Conservation (phyloP, 1,284 basidiomycete species). For the Tilletia indica region DNA sequence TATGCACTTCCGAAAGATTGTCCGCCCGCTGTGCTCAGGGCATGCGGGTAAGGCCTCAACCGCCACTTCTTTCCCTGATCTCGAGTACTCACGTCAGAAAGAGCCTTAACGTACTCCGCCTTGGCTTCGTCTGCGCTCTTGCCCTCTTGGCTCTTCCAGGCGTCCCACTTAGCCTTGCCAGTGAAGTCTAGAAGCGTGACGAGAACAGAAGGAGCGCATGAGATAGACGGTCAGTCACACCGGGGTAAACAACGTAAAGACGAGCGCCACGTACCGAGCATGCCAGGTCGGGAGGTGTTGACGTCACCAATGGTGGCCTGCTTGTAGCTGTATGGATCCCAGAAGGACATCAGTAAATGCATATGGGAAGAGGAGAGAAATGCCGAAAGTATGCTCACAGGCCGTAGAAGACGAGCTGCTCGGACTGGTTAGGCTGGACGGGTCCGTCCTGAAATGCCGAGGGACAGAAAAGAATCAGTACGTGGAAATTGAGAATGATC, state of each 20-base stretch:
- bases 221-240: not conserved
- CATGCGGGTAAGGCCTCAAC: too few relatives aligned
- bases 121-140: slow-evolving; percentile 44
- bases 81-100: slow-evolving; percentile 32
- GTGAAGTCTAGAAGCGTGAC: slow-evolving; percentile 34
- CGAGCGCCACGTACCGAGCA: too few relatives aligned
- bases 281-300: slow-evolving; percentile 53
- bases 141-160: slow-evolving; percentile 43
- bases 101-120: slow-evolving; percentile 46
- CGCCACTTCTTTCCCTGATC: too few relatives aligned
- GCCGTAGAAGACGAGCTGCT: slow-evolving; percentile 54
- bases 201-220: not conserved
- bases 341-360: not conserved
- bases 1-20: not conserved
- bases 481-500: not conserved
- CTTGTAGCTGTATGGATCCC: slow-evolving; percentile 43
- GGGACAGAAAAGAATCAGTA: not conserved
- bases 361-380: not conserved
- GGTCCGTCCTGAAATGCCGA: slow-evolving; percentile 32
- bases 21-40: too few relatives aligned
- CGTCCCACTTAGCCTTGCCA: slow-evolving; percentile 55
- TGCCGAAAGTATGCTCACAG: slow-evolving; percentile 27
- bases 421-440: slow-evolving; percentile 47
- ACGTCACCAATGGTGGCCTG: slow-evolving; percentile 53
- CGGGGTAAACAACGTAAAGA: too few relatives aligned